Conservation (phyloP, 2,329 filamentous ascomycete species). For the Cladosporium sp. region DNA sequence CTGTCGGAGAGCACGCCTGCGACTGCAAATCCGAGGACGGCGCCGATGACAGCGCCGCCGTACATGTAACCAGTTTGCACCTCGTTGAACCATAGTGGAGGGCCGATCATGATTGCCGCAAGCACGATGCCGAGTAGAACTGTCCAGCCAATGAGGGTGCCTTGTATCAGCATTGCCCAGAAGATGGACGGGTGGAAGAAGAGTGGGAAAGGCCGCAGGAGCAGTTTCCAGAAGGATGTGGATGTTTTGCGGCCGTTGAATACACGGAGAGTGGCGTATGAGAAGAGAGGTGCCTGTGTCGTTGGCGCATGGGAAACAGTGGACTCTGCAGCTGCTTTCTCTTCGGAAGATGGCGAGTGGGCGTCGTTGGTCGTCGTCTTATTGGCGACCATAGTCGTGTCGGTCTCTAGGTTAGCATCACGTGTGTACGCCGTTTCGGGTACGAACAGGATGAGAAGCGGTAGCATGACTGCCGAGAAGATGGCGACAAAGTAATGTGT, state of each 20-base stretch:
- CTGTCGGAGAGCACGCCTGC: slow-evolving; percentile 71
- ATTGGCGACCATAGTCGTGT: slow-evolving; percentile 43
- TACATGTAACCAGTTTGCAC: slow-evolving; percentile 83
- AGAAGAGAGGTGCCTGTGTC: slow-evolving; percentile 18
- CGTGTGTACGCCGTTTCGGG: slow-evolving; percentile 80
- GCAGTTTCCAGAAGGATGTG: slow-evolving; percentile 63
- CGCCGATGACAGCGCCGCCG: slow-evolving; percentile 78
- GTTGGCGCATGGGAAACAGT: neutral
- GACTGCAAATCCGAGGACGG: slow-evolving; percentile 71
- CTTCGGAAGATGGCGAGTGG: neutral
- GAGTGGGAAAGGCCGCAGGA: slow-evolving; percentile 72
- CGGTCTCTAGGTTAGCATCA: slow-evolving; percentile 63
- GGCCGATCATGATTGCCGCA: slow-evolving; percentile 75
- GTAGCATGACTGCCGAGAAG: slow-evolving; percentile 67
- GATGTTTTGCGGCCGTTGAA: slow-evolving; percentile 82
- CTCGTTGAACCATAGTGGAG: slow-evolving; percentile 77
- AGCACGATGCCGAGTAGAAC: slow-evolving; percentile 84
- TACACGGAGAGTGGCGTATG: slow-evolving; percentile 33
- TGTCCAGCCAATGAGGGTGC: slow-evolving; percentile 90
- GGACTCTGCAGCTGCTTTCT: neutral
- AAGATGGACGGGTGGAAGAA: slow-evolving; percentile 81
- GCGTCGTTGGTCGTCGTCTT: neutral
- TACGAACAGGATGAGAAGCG: slow-evolving; percentile 70
- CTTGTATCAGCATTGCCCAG: slow-evolving; percentile 78
- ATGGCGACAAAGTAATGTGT: slow-evolving; percentile 86